Evolutionary conservation across 495 filamentous ascomycete genomes (phyloP).

Genomic region (Neurospora sp.): DNA sequence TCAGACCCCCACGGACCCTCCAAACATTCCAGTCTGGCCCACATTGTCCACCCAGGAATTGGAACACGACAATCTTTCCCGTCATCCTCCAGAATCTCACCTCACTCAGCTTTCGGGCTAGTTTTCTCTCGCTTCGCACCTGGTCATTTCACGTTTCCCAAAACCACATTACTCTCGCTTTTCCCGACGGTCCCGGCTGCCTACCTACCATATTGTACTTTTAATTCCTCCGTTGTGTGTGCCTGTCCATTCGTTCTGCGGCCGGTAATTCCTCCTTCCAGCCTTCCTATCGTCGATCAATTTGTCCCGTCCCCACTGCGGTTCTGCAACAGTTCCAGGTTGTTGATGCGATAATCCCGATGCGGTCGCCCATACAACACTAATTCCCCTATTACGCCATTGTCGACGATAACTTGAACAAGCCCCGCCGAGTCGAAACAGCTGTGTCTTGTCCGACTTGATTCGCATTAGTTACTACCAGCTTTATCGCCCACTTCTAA

Average conservation of each 20-base stretch:
- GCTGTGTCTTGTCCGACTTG: not conserved
- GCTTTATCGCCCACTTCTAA: not conserved
- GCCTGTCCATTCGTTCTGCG: not conserved
- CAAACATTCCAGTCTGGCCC: not conserved
- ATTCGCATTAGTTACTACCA: not conserved
- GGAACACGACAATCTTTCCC: not conserved
- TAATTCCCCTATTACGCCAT: not conserved
- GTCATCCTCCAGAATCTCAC: conserved; percentile 2
- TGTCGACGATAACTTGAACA: not conserved
- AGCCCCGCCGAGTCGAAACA: not conserved
- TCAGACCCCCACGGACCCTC: not conserved
- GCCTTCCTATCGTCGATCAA: not conserved
- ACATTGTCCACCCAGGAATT: not conserved
- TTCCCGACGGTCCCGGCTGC: not conserved
- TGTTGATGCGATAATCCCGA: not conserved
- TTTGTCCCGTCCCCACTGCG: not conserved
- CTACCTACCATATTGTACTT: not conserved
- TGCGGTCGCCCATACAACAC: not conserved
- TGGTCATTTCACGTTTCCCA: not conserved
- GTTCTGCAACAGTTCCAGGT: not conserved
- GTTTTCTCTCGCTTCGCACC: conserved; percentile 17
- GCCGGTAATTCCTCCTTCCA: not conserved
- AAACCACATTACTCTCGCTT: conserved; percentile 13
- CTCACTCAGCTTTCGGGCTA: conserved; percentile 19
- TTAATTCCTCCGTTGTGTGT: not conserved